These are phyloP conservation scores for Scedosporium minutisporum DNA, from an alignment of 2,329 filamentous ascomycete species.

Conservation along the genomic window DNA sequence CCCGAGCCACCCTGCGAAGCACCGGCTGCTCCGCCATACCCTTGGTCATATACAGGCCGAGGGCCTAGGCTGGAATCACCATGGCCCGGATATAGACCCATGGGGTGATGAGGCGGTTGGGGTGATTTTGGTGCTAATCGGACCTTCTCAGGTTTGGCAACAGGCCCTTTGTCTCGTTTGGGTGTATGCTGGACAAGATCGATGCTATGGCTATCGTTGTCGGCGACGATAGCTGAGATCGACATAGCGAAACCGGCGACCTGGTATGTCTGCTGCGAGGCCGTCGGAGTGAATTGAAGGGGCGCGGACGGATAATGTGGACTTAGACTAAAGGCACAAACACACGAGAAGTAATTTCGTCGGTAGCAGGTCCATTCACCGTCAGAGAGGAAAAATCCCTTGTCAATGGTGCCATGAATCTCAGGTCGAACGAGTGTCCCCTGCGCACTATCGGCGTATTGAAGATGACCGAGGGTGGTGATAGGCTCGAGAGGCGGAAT, in stretches of 20 bases:
- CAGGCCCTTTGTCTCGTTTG: constrained; percentile 81
- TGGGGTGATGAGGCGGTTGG: constrained; percentile 33
- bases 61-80: constrained; percentile 8
- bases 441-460: constrained; percentile 40
- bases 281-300: constrained; percentile 40
- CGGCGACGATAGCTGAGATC: constrained; percentile 75
- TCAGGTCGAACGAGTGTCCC: constrained; percentile 53
- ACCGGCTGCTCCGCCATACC: constrained; percentile 13
- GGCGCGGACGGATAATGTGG: constrained; percentile 41
- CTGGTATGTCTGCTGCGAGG: constrained; percentile 46
- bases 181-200: constrained; percentile 86
- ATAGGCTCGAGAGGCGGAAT: constrained; percentile 45
- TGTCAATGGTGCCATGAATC: constrained; percentile 74
- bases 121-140: constrained; percentile 58
- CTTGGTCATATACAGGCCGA: constrained; percentile 31
- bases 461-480: constrained; percentile 48
- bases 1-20: constrained; percentile 16
- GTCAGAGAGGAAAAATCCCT: constrained; percentile 77
- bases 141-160: constrained; percentile 60
- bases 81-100: constrained; percentile 34
- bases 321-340: constrained; percentile 64
- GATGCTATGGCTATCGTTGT: constrained; percentile 63
- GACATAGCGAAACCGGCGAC: constrained; percentile 73
- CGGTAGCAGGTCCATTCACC: constrained; percentile 87
- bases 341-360: constrained; percentile 82